A percentile compares a stretch with the other conserved stretches of the same genome.
phyloP scores from a whole-genome alignment of 1,139 yeast genomes.

The Diutina pseudorugosa region DNA sequence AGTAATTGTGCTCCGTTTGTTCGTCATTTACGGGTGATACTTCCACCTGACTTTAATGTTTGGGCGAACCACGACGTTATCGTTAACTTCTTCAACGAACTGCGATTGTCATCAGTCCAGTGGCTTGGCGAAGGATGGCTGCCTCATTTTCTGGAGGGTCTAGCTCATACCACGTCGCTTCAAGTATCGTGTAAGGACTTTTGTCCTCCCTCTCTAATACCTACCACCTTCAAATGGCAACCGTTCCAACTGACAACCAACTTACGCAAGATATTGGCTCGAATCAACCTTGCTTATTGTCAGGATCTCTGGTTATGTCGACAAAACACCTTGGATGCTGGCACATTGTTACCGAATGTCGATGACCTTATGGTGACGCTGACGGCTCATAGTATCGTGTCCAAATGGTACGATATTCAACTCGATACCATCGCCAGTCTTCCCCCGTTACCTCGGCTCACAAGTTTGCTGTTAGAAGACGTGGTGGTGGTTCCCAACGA shows the following conservation, averaged over 20 bases:
- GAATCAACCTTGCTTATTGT: neutral
- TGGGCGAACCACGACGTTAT: neutral
- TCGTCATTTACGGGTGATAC: neutral
- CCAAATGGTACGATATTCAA: neutral
- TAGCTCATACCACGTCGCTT: neutral
- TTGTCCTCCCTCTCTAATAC: neutral
- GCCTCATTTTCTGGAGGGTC: neutral
- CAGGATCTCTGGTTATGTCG: neutral
- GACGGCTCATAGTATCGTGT: neutral
- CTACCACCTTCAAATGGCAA: neutral
- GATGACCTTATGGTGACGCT: neutral
- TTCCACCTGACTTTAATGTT: conserved; percentile 1
- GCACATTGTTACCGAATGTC: neutral
- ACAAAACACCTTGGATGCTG: neutral
- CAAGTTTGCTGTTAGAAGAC: neutral
- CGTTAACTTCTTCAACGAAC: neutral
- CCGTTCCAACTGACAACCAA: neutral
- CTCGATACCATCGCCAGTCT: conserved; percentile 1
- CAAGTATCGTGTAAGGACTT: neutral
- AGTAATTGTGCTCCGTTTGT: neutral
- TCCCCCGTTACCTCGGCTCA: neutral
- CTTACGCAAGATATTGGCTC: neutral
- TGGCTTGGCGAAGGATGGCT: conserved; percentile 1
- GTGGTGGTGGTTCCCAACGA: neutral
- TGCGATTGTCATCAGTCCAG: neutral